Evolutionary conservation across 345 rosid species (phyloP).

Genomic region (Physaria fendleri): DNA sequence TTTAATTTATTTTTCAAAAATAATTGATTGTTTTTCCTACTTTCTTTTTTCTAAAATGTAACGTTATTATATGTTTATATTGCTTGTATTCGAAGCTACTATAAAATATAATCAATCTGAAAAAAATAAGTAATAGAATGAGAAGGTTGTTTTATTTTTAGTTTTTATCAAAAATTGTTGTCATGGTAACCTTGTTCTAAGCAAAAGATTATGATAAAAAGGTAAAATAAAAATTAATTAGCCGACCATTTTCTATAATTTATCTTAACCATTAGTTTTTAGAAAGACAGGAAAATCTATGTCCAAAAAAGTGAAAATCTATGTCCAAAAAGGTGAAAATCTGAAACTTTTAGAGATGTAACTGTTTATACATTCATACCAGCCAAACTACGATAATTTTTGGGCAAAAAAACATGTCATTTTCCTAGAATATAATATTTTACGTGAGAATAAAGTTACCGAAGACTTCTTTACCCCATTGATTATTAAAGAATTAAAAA

Average conservation of each 20-base stretch:
- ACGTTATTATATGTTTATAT: no score
- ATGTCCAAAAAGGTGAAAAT: not conserved
- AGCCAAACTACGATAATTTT: not conserved
- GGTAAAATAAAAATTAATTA: not conserved
- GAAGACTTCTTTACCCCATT: not conserved
- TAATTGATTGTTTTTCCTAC: no score
- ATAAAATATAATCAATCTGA: no score
- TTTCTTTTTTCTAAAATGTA: no score
- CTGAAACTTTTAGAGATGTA: not conserved
- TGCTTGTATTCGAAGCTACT: no score
- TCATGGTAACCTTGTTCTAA: not conserved
- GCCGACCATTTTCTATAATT: not conserved
- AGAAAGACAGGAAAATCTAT: not conserved
- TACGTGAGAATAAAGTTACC: not conserved
- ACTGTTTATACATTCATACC: not conserved
- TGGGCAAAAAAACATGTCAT: not conserved
- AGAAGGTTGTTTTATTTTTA: not conserved
- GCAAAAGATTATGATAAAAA: not conserved
- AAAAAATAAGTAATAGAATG: constrained; percentile 2
- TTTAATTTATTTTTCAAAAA: no score
- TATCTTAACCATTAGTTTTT: not conserved
- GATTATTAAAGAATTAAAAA: not conserved
- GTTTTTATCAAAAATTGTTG: not conserved
- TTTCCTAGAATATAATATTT: not conserved
- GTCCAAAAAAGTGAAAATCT: not conserved